Evolutionary conservation across 805 yeast species (phyloP), one percentile per base, ranked within the genome.

Genomic region (Starmerella geochares): DNA sequence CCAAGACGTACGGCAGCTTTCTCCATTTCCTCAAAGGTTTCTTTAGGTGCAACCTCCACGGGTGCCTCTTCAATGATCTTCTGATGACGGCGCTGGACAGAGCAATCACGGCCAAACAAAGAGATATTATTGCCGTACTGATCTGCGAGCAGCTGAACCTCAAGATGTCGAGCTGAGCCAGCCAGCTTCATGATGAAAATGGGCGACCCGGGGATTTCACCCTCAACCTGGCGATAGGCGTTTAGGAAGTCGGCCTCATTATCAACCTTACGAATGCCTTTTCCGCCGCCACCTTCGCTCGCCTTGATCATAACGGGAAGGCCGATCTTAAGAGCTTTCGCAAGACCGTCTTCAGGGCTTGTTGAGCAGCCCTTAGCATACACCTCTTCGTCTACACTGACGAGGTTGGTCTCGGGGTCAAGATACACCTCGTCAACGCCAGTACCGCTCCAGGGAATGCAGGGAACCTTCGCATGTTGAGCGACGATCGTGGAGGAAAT

Each of bases 221-320:
- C 84, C 47, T 94, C 86, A 41, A 96, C 98, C 73, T 92, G 99
- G 59, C 81, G 80, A 66, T 90, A 92, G 55, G 84, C 70, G 24
- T 85, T 55, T 37, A 74, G 62, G 58, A 92, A 92, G 61, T 87
- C 84, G 56, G 79, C 80, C 67, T 83, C 95, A 55, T 74, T 66
- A 50, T 85, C 95, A 57, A 87, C 97, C 70, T 87, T 87, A 74
- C 99, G 83, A 68, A 92, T 92, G 78, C 99, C 99, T 72, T 92
- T 92, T 75, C 99, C 99, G 72, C 99, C 99, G 70, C 99, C 99
- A 75, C 99, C 99, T 79, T 92, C 99, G 52, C 96, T 87, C 45
- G 98, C 98, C 70, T 92, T 92, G 65, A 92, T 81, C 99, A 92
- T 92, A 48, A 92, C 95, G 28, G 99, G 99, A 73, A 92, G 87